Percentiles rank a stretch among this genome's conserved stretches.
Evolutionary conservation across 1,284 basidiomycete species (phyloP).

Genomic region (Boletus semigastroideus): DNA sequence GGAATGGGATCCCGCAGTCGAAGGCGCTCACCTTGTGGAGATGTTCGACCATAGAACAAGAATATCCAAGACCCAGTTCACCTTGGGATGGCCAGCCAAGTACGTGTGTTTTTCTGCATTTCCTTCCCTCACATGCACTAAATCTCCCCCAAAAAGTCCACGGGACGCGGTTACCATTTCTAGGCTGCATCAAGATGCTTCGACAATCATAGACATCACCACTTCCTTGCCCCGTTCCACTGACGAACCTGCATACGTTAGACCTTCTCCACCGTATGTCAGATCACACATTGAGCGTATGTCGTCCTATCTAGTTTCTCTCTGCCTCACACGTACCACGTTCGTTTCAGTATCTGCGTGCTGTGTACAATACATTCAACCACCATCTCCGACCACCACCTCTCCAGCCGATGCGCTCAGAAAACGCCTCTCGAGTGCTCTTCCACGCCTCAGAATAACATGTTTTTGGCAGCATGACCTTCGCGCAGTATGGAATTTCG

Average conservation of each 20-base stretch:
- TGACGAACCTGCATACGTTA: conserved; percentile 91
- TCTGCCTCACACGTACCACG: conserved; percentile 12
- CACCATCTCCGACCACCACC: conserved; percentile 36
- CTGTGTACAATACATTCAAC: conserved; percentile 77
- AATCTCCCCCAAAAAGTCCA: conserved; percentile 54
- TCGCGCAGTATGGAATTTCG: conserved; percentile 83
- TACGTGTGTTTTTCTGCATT: conserved; percentile 42
- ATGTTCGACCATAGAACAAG: conserved; percentile 84
- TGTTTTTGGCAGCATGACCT: conserved; percentile 97
- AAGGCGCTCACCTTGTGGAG: conserved; percentile 81
- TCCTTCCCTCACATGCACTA: not conserved
- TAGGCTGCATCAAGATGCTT: conserved; percentile 76
- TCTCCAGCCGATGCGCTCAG: conserved; percentile 38
- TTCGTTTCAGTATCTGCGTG: conserved; percentile 77
- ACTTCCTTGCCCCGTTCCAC: conserved; percentile 92
- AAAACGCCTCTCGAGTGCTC: conserved; percentile 30
- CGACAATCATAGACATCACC: conserved; percentile 88
- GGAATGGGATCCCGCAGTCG: conserved; percentile 93
- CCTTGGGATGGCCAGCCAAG: conserved; percentile 96
- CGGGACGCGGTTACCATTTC: conserved; percentile 93
- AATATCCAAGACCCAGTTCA: conserved; percentile 88
- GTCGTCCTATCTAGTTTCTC: conserved; percentile 29
- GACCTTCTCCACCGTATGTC: conserved; percentile 93
- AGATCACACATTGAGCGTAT: conserved; percentile 83
- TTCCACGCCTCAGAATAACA: conserved; percentile 68